These are phyloP conservation scores for Mycosphaerella sp. DNA, from an alignment of 2,329 filamentous ascomycete species.

Conservation along the genomic window DNA sequence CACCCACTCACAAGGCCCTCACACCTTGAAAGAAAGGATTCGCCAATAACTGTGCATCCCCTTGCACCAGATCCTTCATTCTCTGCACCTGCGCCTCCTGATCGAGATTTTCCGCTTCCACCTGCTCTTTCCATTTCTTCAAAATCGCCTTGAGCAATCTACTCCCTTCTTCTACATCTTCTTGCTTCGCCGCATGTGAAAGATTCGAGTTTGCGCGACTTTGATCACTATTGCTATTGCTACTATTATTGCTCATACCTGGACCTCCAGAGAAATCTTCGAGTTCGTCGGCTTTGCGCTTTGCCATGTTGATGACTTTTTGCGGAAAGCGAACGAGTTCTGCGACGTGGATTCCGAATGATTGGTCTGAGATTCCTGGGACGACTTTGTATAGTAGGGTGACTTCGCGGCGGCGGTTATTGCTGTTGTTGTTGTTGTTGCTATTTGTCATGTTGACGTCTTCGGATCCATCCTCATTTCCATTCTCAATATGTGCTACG, in stretches of 20 bases:
- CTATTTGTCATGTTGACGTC: slow-evolving; percentile 32
- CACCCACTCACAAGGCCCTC: slow-evolving; percentile 38
- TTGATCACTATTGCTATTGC: no score
- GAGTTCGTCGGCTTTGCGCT: slow-evolving; percentile 93
- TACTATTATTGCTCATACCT: no score
- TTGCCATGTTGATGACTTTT: slow-evolving; percentile 99
- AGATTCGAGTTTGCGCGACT: no score
- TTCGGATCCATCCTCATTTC: slow-evolving; percentile 55
- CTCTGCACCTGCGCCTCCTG: slow-evolving; percentile 70
- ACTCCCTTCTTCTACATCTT: slow-evolving; percentile 86
- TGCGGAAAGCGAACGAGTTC: slow-evolving; percentile 93
- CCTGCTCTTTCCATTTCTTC: slow-evolving; percentile 72
- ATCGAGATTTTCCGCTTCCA: slow-evolving; percentile 51
- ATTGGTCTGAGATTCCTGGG: slow-evolving; percentile 91
- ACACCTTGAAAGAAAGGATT: slow-evolving; percentile 63
- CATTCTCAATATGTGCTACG: slow-evolving; percentile 75
- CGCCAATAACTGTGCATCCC: slow-evolving; percentile 57
- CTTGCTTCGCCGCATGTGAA: slow-evolving; percentile 57
- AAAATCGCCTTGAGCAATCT: slow-evolving; percentile 77
- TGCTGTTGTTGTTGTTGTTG: slow-evolving; percentile 13
- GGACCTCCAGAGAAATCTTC: slow-evolving; percentile 73
- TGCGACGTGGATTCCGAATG: slow-evolving; percentile 96
- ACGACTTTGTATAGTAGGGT: slow-evolving; percentile 96
- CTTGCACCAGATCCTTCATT: slow-evolving; percentile 72
- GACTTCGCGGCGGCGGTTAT: slow-evolving; percentile 66